phyloP scores from a whole-genome alignment of 257 asterid genomes.

The Nicotiana tomentosiformis region DNA sequence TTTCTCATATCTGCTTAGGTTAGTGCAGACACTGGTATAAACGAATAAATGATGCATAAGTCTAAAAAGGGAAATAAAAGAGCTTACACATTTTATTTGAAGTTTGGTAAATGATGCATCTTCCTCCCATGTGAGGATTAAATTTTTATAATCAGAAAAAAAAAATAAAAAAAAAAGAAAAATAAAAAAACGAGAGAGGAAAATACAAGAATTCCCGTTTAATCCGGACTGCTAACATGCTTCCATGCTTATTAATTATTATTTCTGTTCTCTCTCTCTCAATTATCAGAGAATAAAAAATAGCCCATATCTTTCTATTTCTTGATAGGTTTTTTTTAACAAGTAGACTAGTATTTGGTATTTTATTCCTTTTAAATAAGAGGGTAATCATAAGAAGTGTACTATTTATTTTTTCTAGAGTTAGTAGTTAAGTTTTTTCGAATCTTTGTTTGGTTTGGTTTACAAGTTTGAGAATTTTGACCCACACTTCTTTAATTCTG shows the following conservation, averaged over 20 bases:
- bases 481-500: background rate
- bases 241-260: background rate
- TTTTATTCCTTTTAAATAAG: background rate
- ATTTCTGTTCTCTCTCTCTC: background rate
- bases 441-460: conserved; percentile 8
- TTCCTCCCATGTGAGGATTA: background rate
- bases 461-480: background rate
- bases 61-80: background rate
- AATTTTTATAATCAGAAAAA: background rate
- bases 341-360: background rate
- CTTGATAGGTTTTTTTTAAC: background rate
- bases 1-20: too few species aligned
- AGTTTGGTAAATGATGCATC: background rate
- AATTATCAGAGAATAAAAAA: background rate
- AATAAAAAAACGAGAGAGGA: background rate
- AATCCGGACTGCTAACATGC: conserved; percentile 5
- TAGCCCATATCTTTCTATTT: background rate
- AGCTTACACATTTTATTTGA: background rate
- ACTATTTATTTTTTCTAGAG: background rate
- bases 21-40: too few species aligned
- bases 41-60: too few species aligned
- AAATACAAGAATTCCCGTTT: background rate
- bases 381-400: background rate
- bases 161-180: too few species aligned
- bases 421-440: conserved; percentile 1